Base-by-base conservation (phyloP, 352 stramenopile species). In the Pythium rishiriense region DNA sequence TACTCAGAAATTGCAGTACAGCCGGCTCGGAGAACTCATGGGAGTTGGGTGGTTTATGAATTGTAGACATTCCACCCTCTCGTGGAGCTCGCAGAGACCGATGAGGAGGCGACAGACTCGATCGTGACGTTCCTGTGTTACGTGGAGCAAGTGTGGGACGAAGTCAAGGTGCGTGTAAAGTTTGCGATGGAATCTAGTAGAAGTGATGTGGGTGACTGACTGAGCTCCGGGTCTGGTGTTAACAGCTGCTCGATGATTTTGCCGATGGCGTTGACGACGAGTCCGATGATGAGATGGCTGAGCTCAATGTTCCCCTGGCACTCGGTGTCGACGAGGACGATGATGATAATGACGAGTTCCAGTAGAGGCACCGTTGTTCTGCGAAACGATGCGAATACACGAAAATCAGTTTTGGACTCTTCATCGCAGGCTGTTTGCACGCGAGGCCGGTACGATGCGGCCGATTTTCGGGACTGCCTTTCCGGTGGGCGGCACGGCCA, bases 91-190 rank as follows among this genome's bases (percentile, higher is more conserved):
- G 69, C 76, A 1, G 76, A 85, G 37, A 64, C 75, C 10, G 74
- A 88, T 41, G 66, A 81, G 10, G 57, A 79, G 19, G 76, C 75
- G 26, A 81, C 71, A 6, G 78, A 88, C 54, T 79, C 78, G 49
- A 71, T 87, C 28, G 76, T 86, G 29, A 72, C 68, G 48, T 83
- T 92, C 33, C 51, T 90, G 3, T 70, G 70, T 9, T 88, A 88
- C 61, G 66, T 92, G 6, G 83, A 92, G 31, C 70, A 88, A 26
- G 72, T 73, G 22, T 89, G 82, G 83, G 73, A 81, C 28, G 83
- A 89, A 49, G 79, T 78, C 72, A 85, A 87, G 73, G 78, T 88
- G 42, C 26, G 59, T 33, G 12, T n/a, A 22, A 22, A 7, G 7
- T 21, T 21, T 47, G 41, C 33, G 33, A 39, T 39, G 33, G 33